Conservation (phyloP, 768 basidiomycete species). For the Amanita phalloides region DNA sequence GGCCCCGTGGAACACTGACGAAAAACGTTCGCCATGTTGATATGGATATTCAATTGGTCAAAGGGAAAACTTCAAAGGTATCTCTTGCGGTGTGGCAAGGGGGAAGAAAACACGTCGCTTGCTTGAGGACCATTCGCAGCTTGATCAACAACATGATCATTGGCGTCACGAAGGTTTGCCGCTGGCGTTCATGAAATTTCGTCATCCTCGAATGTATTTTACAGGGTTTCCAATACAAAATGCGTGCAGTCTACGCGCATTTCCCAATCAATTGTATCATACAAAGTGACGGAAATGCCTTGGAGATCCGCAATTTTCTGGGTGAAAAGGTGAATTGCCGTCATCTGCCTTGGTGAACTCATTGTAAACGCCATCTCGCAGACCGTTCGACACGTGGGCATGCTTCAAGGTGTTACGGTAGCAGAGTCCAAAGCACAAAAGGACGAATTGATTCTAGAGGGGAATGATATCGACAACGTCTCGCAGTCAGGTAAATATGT, state of each 20-base stretch:
- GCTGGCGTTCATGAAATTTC: neutral
- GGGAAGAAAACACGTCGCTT: conserved; percentile 96
- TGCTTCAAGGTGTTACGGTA: conserved; percentile 83
- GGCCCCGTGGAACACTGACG: conserved; percentile 85
- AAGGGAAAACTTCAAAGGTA: conserved; percentile 71
- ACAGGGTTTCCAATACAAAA: conserved; percentile 99
- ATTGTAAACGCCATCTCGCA: conserved; percentile 19
- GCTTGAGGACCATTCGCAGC: conserved; percentile 91
- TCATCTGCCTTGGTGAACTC: neutral
- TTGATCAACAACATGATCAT: conserved; percentile 96
- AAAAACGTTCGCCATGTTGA: conserved; percentile 90
- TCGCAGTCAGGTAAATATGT: conserved; percentile 76
- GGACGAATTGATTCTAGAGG: conserved; percentile 89
- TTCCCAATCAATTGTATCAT: conserved; percentile 99
- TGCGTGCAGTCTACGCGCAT: conserved; percentile 99
- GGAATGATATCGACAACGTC: conserved; percentile 94
- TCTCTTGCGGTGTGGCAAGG: conserved; percentile 97
- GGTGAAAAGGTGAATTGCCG: conserved; percentile 71
- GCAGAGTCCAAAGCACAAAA: conserved; percentile 86
- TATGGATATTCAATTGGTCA: conserved; percentile 85
- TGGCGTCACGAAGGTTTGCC: conserved; percentile 82
- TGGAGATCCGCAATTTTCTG: conserved; percentile 94
- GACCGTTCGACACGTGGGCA: conserved; percentile 86
- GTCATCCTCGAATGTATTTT: neutral
- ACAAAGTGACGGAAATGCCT: conserved; percentile 53